Conservation (phyloP, 2,329 filamentous ascomycete species). For the Colletotrichum sp. region DNA sequence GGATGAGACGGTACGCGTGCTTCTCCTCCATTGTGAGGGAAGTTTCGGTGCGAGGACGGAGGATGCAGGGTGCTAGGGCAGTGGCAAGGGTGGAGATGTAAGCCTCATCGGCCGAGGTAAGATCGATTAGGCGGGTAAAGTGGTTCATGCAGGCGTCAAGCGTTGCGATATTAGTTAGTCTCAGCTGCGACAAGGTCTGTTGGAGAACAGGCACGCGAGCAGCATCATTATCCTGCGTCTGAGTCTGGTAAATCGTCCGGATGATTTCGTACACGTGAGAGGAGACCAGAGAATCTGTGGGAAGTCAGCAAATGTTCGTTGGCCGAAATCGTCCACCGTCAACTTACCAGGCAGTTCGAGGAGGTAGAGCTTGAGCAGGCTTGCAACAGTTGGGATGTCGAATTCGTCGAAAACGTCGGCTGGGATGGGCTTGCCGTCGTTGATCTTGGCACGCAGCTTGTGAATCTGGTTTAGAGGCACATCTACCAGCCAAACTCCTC, state of each 20-base stretch:
- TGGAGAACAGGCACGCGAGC: constrained; percentile 90
- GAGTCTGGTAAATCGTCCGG: constrained; percentile 90
- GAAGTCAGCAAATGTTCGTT: constrained; percentile 28
- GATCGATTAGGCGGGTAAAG: constrained; percentile 93
- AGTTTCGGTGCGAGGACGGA: constrained; percentile 86
- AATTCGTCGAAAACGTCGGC: constrained; percentile 82
- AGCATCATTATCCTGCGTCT: constrained; percentile 70
- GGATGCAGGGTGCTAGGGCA: constrained; percentile 80
- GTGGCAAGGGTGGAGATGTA: constrained; percentile 80
- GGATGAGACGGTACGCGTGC: constrained; percentile 87
- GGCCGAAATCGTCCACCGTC: background rate
- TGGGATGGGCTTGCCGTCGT: constrained; percentile 82
- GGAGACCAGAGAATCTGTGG: constrained; percentile 90
- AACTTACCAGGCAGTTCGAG: constrained; percentile 87
- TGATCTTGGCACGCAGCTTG: constrained; percentile 80
- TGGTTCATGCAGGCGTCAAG: constrained; percentile 98
- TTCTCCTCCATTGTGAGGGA: constrained; percentile 95
- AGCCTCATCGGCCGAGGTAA: constrained; percentile 92
- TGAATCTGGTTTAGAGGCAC: constrained; percentile 87
- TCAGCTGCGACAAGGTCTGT: constrained; percentile 92
- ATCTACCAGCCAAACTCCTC: constrained; percentile 93
- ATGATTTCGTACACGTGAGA: constrained; percentile 99
- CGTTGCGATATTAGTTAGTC: constrained; percentile 97
- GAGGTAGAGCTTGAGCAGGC: constrained; percentile 90
- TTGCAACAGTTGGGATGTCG: constrained; percentile 93